Conservation (phyloP, 352 stramenopile genomes). For the Discostella stelligera region DNA sequence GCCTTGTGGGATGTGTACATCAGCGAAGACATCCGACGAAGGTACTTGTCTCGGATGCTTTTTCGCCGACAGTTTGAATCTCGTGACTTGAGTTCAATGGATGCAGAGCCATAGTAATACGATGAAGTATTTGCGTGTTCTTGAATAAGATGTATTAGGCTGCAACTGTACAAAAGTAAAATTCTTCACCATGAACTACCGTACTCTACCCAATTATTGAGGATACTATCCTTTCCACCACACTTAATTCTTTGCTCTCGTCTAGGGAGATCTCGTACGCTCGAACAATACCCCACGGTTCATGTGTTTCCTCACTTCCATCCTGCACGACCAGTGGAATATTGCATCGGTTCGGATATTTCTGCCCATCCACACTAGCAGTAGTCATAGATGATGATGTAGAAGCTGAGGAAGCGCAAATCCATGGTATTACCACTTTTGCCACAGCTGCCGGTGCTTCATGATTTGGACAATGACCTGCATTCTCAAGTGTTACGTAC, state of each 20-base stretch:
- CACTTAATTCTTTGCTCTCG: constrained; percentile 29
- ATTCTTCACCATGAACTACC: not conserved
- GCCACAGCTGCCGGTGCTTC: constrained; percentile 65
- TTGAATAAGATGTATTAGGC: too few species aligned
- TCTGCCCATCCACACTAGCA: not conserved
- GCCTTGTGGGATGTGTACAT: constrained; percentile 49
- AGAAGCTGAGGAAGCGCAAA: constrained; percentile 13
- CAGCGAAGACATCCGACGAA: constrained; percentile 32
- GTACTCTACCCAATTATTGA: constrained; percentile 29
- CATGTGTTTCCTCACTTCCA: constrained; percentile 1
- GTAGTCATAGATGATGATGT: not conserved
- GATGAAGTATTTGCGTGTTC: not conserved
- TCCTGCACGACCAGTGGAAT: constrained; percentile 14
- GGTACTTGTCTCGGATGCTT: constrained; percentile 20
- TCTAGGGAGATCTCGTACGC: constrained; percentile 31
- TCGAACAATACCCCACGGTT: constrained; percentile 34
- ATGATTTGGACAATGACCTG: constrained; percentile 75
- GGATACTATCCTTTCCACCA: constrained; percentile 36
- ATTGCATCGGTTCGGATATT: not conserved
- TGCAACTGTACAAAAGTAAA: too few species aligned
- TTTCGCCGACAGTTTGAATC: not conserved
- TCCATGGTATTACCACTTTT: constrained; percentile 48
- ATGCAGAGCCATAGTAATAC: not conserved
- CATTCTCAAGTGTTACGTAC: constrained; percentile 70
- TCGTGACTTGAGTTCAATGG: constrained; percentile 1